Base-by-base conservation (phyloP, 495 filamentous ascomycete species). In the Penicillium egyptiacum region DNA sequence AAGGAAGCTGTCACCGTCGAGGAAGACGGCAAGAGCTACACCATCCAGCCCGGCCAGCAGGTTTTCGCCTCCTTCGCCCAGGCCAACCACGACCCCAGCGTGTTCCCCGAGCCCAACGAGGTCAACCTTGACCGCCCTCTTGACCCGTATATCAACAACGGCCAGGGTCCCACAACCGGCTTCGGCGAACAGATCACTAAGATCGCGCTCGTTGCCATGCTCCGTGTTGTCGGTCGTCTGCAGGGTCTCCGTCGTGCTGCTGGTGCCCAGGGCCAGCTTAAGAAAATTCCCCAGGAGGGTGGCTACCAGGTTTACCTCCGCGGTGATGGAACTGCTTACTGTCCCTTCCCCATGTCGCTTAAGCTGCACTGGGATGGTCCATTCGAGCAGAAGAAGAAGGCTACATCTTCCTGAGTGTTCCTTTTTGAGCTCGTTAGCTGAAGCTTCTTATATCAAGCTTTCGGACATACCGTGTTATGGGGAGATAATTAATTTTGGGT, bases 251-350 rank as follows among this genome's bases (percentile, higher is more conserved):
- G 86, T n/a, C 81, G 85, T 53, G 88, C 86, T 0, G 71, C 81
- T 0, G 90, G 90, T 2, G 75, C 79, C 1, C 83, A 87, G 72
- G 90, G 91, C 1, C 70, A 86, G 62, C 69, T 95, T 47, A 92
- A 92, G 79, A 88, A 85, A 75, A 76, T 92, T 11, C 71, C 75
- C 0, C 78, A 76, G 39, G 75, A 79, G 3, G 85, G 80, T 16
- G 87, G 82, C 0, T 83, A 81, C 66, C 83, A 82, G 25, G 68
- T 84, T 25, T 95, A 92, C 61, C 79, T 96, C 75, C 82, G 83
- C 50, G 84, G 89, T 69, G 88, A 95, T 62, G 82, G 85, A 72
- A 86, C 86, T 25, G 78, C 79, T 30, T 85, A 85, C 71, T 88
- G 80, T 67, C 80, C 88, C 7, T 93, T 91, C 77, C 90, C 91